Evolutionary conservation across 805 yeast species (phyloP), one percentile per base, ranked within the genome.

Genomic region (Jamesozyma rosinii): DNA sequence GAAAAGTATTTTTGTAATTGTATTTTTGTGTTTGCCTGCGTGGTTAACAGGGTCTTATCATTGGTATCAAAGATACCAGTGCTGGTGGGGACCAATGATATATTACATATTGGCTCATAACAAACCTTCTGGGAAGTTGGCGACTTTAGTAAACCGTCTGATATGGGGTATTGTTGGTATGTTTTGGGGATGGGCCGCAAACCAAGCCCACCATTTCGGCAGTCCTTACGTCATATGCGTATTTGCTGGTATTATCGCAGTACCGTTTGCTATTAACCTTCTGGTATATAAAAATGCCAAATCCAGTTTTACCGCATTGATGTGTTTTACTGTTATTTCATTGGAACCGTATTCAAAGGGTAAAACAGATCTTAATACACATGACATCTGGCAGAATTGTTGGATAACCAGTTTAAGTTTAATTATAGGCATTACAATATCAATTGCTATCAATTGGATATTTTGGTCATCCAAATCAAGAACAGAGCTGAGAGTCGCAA

Each of bases 381-480:
- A 49, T 2, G 43, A 40, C 2, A 59, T 69, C 19, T 67, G 69
- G 63, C 60, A 63, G 41, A 48, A 55, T 35, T 58, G 70, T 1
- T 71, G 76, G 75, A 55, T 62, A 0, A 61, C 68, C 0, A 62
- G 70, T 5, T 35, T 69, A 2, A 58, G 70, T 3, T 49, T 71
- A 1, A 45, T 70, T 11, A 59, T 72, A n/a, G 70, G 74, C 13
- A 49, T 70, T 11, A 20, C 60, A 8, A 44, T 64, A 0, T 56
- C 75, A 0, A 57, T 69, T 21, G 49, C 67, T 1, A 53, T 67
- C 5, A 70, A 67, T 43, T 71, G 76, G 74, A 37, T 70, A 0
- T 50, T 72, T 13, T 72, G 77, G 76, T 72, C 77, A 1, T 71
- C 70, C 50, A 61, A 61, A 19, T 72, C 76, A 3, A 64, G 69